Conservation (phyloP, 202 grass and related monocot genomes). For the Setaria italica region DNA sequence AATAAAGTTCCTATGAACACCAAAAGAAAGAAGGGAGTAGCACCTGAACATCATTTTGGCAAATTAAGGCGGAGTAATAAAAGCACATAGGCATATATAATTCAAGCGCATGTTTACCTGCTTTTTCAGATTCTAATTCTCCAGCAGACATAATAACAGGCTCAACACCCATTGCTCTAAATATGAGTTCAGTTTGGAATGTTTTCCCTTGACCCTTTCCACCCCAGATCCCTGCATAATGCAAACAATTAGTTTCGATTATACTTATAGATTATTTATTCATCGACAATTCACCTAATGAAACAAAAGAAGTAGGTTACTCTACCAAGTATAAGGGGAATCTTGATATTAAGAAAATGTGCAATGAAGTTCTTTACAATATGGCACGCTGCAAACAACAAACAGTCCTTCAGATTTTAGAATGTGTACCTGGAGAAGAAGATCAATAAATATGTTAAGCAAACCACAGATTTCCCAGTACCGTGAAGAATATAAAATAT, state of each 20-base stretch:
- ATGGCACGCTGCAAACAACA: slow-evolving; percentile 82
- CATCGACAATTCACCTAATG: background rate
- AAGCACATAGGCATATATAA: slow-evolving; percentile 17
- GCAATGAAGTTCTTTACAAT: slow-evolving; percentile 96
- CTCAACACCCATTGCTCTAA: slow-evolving; percentile 86
- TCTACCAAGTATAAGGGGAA: slow-evolving; percentile 91
- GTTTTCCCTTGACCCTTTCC: slow-evolving; percentile 99
- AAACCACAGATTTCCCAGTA: background rate
- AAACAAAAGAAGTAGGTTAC: slow-evolving; percentile 36
- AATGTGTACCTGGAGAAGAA: slow-evolving; percentile 48
- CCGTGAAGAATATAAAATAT: background rate
- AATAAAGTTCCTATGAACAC: background rate
- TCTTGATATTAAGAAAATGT: slow-evolving; percentile 71
- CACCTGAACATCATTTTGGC: background rate
- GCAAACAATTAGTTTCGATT: background rate
- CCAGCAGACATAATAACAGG: slow-evolving; percentile 97
- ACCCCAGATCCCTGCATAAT: slow-evolving; percentile 83
- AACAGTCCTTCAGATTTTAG: slow-evolving; percentile 57
- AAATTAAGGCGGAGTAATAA: slow-evolving; percentile 15
- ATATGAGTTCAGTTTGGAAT: slow-evolving; percentile 98
- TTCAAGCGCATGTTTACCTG: slow-evolving; percentile 63
- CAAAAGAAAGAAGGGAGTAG: slow-evolving; percentile 8
- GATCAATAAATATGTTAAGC: slow-evolving; percentile 14
- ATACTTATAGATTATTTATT: slow-evolving; percentile 2
- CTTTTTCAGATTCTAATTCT: slow-evolving; percentile 93